Percentiles rank a stretch among this genome's conserved stretches.
Evolutionary conservation across 768 basidiomycete species (phyloP).

Genomic region (Thelephora aurantiotincta): DNA sequence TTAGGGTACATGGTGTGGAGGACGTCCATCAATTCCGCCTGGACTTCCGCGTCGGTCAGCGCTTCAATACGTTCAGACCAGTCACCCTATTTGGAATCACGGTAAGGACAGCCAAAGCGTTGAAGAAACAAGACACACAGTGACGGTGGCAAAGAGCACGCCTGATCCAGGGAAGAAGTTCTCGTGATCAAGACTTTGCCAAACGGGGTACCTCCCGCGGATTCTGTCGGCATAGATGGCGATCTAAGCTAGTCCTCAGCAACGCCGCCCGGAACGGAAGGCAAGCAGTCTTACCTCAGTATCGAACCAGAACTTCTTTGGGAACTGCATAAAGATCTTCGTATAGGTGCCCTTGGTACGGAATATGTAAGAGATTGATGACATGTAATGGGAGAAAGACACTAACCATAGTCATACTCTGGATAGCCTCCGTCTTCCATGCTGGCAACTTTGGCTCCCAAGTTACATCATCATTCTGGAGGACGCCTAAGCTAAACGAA

Average conservation of each 20-base stretch:
- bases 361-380: neutral
- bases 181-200: conserved; percentile 48
- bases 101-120: neutral
- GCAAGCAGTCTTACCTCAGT: conserved; percentile 20
- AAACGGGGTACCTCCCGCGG: conserved; percentile 50
- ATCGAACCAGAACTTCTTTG: conserved; percentile 44
- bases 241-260: conserved; percentile 21
- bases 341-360: conserved; percentile 37
- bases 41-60: conserved; percentile 30
- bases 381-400: neutral
- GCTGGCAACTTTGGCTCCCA: conserved; percentile 43
- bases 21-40: conserved; percentile 38
- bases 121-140: conserved; percentile 15
- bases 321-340: conserved; percentile 55
- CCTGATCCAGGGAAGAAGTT: conserved; percentile 48
- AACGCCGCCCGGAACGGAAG: neutral
- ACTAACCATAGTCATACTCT: conserved; percentile 43
- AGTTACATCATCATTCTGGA: conserved; percentile 44
- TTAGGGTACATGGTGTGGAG: conserved; percentile 42
- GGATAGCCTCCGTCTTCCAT: conserved; percentile 51
- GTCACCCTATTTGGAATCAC: conserved; percentile 29
- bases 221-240: conserved; percentile 42
- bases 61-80: conserved; percentile 41
- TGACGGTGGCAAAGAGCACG: conserved; percentile 38
- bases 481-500: conserved; percentile 55